Percentiles rank a stretch among this genome's conserved stretches.
Conservation (phyloP, 1,284 basidiomycete species). For the Apiotrichum porosum region DNA sequence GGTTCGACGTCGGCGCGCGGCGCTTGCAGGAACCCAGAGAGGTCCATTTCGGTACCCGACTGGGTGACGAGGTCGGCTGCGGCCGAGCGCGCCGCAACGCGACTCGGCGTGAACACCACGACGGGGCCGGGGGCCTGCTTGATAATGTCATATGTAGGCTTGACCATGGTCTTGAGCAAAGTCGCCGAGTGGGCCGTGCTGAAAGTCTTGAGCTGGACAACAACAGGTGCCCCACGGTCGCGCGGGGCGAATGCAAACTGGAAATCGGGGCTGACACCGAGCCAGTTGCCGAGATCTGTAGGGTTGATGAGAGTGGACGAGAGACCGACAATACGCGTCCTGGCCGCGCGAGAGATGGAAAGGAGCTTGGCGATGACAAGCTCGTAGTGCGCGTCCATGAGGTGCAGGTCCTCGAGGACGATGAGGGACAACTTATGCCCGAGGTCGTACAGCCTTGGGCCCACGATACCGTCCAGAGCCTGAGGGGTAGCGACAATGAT, state of each 20-base stretch:
- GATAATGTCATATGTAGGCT: slow-evolving; percentile 70
- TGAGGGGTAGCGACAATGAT: slow-evolving; percentile 47
- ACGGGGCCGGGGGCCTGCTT: slow-evolving; percentile 55
- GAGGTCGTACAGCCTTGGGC: slow-evolving; percentile 4
- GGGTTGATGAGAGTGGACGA: slow-evolving; percentile 76
- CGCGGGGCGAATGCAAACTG: slow-evolving; percentile 75
- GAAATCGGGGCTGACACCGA: slow-evolving; percentile 60
- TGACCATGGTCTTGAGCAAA: slow-evolving; percentile 86
- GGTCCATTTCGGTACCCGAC: slow-evolving; percentile 70
- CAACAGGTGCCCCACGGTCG: slow-evolving; percentile 76
- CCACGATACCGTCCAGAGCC: slow-evolving; percentile 32
- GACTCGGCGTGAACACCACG: slow-evolving; percentile 88
- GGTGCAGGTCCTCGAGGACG: slow-evolving; percentile 80
- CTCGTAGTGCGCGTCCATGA: slow-evolving; percentile 78
- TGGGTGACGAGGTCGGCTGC: slow-evolving; percentile 84
- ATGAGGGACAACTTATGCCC: slow-evolving; percentile 59
- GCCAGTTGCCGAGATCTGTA: slow-evolving; percentile 74
- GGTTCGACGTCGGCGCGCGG: slow-evolving; percentile 61
- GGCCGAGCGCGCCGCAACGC: slow-evolving; percentile 68
- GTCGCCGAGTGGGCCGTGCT: slow-evolving; percentile 80
- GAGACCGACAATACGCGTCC: slow-evolving; percentile 73
- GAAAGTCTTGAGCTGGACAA: slow-evolving; percentile 69
- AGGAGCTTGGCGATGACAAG: slow-evolving; percentile 65
- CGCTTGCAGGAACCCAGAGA: slow-evolving; percentile 66
- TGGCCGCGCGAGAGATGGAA: slow-evolving; percentile 57